Conservation (phyloP, 2,329 filamentous ascomycete genomes). For the Graphiopsis chlorocephala region DNA sequence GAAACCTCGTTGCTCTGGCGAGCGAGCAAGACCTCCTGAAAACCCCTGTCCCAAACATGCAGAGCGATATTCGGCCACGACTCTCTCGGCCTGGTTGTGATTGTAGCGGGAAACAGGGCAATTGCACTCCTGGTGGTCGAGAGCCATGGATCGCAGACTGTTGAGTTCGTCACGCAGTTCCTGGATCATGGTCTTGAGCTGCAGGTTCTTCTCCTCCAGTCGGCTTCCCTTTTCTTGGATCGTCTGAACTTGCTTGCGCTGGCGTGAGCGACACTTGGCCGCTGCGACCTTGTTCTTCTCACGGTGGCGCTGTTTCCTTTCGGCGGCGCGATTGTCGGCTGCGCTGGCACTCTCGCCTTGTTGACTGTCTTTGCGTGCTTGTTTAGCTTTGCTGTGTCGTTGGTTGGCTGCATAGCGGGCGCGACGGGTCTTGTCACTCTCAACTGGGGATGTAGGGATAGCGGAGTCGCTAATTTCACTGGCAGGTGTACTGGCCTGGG, state of each 20-base stretch:
- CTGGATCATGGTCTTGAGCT: neutral
- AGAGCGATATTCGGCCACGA: neutral
- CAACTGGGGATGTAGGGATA: neutral
- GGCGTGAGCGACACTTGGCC: constrained; percentile 1
- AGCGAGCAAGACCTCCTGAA: neutral
- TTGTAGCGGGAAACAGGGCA: neutral
- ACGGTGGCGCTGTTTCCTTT: neutral
- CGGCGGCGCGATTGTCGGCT: neutral
- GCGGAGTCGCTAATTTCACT: neutral
- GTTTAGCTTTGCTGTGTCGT: neutral
- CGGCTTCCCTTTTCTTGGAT: neutral
- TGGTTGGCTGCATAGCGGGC: constrained; percentile 12
- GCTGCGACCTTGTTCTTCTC: constrained; percentile 14
- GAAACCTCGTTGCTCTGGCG: neutral
- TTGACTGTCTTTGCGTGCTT: neutral
- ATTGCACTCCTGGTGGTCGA: neutral
- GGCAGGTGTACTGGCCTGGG: neutral
- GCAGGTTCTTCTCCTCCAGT: neutral
- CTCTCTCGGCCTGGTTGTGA: neutral
- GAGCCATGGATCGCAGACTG: neutral
- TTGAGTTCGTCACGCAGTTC: constrained; percentile 3
- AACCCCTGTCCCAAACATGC: neutral
- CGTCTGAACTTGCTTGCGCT: constrained; percentile 4
- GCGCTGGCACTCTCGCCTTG: neutral
- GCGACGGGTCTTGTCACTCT: neutral